Evolutionary conservation across 805 yeast species (phyloP), one percentile per base, ranked within the genome.

Genomic region (Wickerhamiella musiphila): DNA sequence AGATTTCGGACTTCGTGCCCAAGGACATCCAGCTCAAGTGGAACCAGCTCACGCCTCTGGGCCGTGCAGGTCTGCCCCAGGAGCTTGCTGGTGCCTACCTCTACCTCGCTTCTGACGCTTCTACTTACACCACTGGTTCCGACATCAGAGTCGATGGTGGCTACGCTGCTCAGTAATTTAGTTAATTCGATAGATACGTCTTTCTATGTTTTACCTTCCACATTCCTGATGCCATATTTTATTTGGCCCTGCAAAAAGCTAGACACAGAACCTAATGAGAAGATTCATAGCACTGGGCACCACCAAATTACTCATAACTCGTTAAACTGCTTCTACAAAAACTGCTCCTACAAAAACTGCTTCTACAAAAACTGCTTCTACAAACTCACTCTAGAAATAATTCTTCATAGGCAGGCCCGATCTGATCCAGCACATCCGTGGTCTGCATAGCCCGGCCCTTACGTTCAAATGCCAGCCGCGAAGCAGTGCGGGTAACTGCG

Each of bases 381-480:
- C n/a, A n/a, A n/a, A n/a, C n/a, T n/a, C n/a, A n/a, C n/a, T 13
- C 26, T 16, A 14, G 49, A 34, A 61, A 68, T 3, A 70, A 36
- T 32, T 58, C 63, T n/a, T 46, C 52, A 48, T 66, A 84, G 0
- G 83, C 73, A 6, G 57, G 60, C 1, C 77, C 75, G 17, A 90
- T 70, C 37, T 61, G 65, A 30, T 66, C 63, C 38, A 82, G 83
- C 19, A 86, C 57, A 49, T 84, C 79, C 3, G 82, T 69, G 0
- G 98, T 81, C 46, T 79, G 82, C 79, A 82, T 73, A 3, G 90
- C 66, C 31, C 96, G 58, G 1, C 79, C 78, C 36, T 70, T 63
- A 30, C 61, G 60, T 13, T 58, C 55, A 45, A 61, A 90, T 0
- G 95, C 94, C 36, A 63, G 53, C 12, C 54, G 46, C 1, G 82